Evolutionary conservation across 2,329 filamentous ascomycete species (phyloP).

Genomic region (Neodidymelliopsis sp.): DNA sequence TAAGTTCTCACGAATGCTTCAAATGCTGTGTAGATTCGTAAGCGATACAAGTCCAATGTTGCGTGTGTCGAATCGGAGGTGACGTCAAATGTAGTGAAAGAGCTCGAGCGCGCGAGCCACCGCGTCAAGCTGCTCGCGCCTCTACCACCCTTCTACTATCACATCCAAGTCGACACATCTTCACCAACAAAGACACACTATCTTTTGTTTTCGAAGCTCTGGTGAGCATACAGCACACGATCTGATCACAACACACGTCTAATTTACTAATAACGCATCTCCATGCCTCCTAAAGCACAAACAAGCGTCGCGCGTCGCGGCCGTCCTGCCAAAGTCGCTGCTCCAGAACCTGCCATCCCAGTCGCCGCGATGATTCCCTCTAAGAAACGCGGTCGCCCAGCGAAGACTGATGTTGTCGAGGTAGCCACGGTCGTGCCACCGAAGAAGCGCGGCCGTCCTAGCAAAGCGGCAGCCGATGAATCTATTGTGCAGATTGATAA

Average conservation of each 20-base stretch:
- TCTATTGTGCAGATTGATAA: slow-evolving; percentile 12
- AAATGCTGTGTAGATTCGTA: too few relatives aligned
- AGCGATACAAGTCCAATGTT: too few relatives aligned
- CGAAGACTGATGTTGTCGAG: slow-evolving; percentile 11
- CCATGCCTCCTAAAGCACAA: slow-evolving; percentile 27
- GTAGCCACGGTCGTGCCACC: slow-evolving; percentile 15
- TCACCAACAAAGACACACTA: background rate
- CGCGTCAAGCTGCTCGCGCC: background rate
- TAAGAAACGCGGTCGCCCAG: slow-evolving; percentile 29
- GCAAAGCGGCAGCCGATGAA: slow-evolving; percentile 20
- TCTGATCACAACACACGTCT: background rate
- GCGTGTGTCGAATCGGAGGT: too few relatives aligned
- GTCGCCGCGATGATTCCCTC: slow-evolving; percentile 7
- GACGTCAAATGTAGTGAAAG: too few relatives aligned
- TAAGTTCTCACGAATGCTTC: too few relatives aligned
- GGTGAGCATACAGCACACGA: too few relatives aligned
- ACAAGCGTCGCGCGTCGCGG: slow-evolving; percentile 17
- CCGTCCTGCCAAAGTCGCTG: slow-evolving; percentile 22
- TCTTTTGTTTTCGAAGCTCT: background rate
- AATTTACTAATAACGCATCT: background rate
- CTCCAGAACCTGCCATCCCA: slow-evolving; percentile 6
- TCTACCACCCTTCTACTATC: background rate
- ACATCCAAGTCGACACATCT: background rate
- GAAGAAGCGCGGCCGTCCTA: slow-evolving; percentile 33
- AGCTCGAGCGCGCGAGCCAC: background rate